phyloP scores from a whole-genome alignment of 148 eudicot genomes.

The Chenopodium suecicum region DNA sequence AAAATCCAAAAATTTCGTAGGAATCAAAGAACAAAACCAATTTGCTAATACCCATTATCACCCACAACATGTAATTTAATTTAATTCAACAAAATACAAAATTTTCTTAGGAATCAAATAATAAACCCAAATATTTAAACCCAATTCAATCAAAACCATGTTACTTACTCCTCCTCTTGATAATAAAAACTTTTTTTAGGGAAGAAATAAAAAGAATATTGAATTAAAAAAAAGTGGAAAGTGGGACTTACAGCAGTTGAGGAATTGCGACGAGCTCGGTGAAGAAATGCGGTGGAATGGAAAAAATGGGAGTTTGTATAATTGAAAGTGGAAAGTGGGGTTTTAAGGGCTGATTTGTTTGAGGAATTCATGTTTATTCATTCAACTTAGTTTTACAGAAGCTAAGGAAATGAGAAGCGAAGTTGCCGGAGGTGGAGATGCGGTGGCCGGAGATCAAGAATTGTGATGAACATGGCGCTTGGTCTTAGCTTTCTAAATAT shows the following conservation, averaged over 20 bases:
- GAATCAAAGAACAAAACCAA: background rate
- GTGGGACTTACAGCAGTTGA: conserved; percentile 48
- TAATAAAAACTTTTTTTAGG: background rate
- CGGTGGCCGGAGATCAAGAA: too few relatives aligned
- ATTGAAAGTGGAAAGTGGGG: conserved; percentile 33
- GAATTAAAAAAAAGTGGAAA: too few relatives aligned
- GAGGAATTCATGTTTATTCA: conserved; percentile 44
- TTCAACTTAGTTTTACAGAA: background rate
- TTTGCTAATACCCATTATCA: too few relatives aligned
- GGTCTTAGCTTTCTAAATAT: too few relatives aligned
- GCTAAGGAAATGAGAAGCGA: too few relatives aligned
- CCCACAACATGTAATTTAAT: too few relatives aligned
- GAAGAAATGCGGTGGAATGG: conserved; percentile 64
- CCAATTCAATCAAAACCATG: too few relatives aligned
- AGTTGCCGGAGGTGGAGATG: too few relatives aligned
- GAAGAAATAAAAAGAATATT: too few relatives aligned
- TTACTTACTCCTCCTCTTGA: too few relatives aligned
- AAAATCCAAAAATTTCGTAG: background rate
- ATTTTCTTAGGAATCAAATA: background rate
- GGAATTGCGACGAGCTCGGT: conserved; percentile 58
- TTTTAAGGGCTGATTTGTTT: conserved; percentile 32
- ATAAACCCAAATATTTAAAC: background rate
- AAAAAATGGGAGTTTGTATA: conserved; percentile 48
- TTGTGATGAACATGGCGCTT: too few relatives aligned
- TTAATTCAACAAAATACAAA: background rate